These are phyloP conservation scores for Neurospora crassa DNA, from an alignment of 2,329 filamentous ascomycete genomes.

Conservation along the genomic window DNA sequence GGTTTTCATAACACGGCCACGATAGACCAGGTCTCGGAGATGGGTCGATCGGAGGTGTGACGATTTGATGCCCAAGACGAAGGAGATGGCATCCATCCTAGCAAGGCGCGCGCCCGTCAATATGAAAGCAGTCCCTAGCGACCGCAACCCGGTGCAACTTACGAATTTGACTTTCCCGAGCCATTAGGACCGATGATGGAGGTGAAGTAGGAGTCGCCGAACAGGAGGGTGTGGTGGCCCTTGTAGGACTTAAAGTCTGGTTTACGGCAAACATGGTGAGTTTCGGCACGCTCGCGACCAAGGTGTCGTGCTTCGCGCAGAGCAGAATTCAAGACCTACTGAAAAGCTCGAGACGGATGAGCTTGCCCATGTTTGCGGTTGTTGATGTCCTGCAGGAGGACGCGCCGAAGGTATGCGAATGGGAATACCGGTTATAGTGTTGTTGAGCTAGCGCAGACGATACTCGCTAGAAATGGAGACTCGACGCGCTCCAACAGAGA, in stretches of 20 bases:
- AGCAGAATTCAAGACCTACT: constrained; percentile 45
- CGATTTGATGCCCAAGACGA: constrained; percentile 96
- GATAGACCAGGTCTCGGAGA: constrained; percentile 90
- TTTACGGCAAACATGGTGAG: constrained; percentile 8
- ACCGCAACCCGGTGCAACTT: constrained; percentile 23
- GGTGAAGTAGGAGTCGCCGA: constrained; percentile 97
- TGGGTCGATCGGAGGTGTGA: constrained; percentile 94
- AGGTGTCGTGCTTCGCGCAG: neutral
- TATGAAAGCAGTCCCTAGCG: neutral
- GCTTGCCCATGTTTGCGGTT: constrained; percentile 72
- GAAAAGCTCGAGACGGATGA: constrained; percentile 87
- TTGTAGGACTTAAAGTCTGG: constrained; percentile 99
- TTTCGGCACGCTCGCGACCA: constrained; percentile 1
- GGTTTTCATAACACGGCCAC: constrained; percentile 83
- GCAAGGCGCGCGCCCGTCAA: constrained; percentile 15
- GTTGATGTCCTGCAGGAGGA: constrained; percentile 7
- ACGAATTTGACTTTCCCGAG: constrained; percentile 98
- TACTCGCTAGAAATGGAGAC: neutral
- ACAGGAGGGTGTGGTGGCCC: constrained; percentile 85
- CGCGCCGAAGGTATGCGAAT: neutral
- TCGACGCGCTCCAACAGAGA: neutral
- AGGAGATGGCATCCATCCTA: constrained; percentile 98
- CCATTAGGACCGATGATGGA: constrained; percentile 99
- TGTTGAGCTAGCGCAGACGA: neutral
- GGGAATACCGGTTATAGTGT: neutral